Base-by-base conservation (phyloP, 148 eudicot species). In the Fagopyrum tataricum region DNA sequence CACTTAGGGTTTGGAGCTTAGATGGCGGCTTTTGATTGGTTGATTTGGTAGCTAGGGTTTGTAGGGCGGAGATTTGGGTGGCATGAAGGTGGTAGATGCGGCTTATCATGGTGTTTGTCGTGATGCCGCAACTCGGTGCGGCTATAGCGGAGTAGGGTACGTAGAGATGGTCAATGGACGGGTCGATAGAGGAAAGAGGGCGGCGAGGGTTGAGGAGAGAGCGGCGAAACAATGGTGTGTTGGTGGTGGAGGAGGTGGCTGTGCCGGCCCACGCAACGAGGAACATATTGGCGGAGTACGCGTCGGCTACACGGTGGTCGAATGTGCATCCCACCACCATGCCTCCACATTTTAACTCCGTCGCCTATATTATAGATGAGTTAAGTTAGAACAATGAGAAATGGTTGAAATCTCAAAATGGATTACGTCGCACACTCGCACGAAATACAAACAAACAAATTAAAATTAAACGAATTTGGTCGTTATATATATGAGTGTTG, bases 201-300 rank as follows among this genome's bases (percentile, higher is more conserved):
- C 71, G 78, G 0, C 91, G 80, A 1, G 98, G 89, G 67, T 73
- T 68, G 62, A 88, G 78, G 1, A 90, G 69, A 0, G 93, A 83
- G 12, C 93, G 87, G 0, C 80, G 79, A 51, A 88, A 84, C 10
- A 76, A 80, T 11, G 91, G 98, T 3, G 71, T 21, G 0, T 7
- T 9, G 90, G 53, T 9, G 76, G 47, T 14, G 79, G 78, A 76
- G 5, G 79, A 77, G 15, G 73, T 78, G 7, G 90, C 85, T 47
- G 79, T 79, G 73, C 86, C 87, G 0, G 90, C 83, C 98, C 98
- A 93, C n/a, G 98, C 78, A 2, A 86, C 87, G 20, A 88, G 84
- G 42, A 93, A 90, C 89, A 90, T 84, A 88, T 87, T 84, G 70
- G 86, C 78, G 0, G 96, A 85, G 85, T 85, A 81, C n/a, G 93